These are phyloP conservation scores for Entomortierella chlamydospora DNA, from an alignment of 192 early-diverging fungal genomes.

Conservation along the genomic window DNA sequence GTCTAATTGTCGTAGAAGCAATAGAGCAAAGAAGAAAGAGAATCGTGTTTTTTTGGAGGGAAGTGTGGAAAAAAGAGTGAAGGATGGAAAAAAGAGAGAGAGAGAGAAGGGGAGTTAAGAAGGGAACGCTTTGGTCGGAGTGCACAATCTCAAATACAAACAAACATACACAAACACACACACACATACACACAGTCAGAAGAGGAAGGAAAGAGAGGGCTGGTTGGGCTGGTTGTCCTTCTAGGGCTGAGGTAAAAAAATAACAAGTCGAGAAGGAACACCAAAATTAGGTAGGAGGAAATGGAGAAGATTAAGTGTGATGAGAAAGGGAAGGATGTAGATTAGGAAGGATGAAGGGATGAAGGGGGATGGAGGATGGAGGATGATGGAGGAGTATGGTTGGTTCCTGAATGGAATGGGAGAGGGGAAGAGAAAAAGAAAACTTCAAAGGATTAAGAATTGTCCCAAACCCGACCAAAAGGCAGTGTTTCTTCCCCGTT, in stretches of 20 bases:
- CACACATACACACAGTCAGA: not conserved
- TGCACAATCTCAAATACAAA: not conserved
- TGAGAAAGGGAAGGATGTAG: no score
- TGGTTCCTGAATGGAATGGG: not conserved
- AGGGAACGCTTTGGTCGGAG: not conserved
- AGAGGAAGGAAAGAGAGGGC: not conserved
- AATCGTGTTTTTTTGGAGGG: not conserved
- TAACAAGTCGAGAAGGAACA: no score
- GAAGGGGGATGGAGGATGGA: conserved; percentile 1
- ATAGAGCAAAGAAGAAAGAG: no score
- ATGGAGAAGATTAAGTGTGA: no score
- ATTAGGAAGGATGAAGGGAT: no score
- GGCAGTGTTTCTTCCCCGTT: no score
- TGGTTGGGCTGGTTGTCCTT: not conserved
- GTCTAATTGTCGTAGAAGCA: no score
- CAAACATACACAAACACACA: not conserved
- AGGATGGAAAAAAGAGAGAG: conserved; percentile 4
- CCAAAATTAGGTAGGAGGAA: no score
- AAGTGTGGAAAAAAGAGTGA: not conserved
- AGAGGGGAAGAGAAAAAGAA: conserved; percentile 1
- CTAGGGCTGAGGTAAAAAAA: no score
- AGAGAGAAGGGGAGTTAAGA: not conserved
- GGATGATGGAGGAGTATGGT: not conserved
- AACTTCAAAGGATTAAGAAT: not conserved
- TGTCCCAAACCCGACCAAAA: not conserved